Base-by-base conservation (phyloP, 352 stramenopile genomes). In the Phytophthora kernoviae region DNA sequence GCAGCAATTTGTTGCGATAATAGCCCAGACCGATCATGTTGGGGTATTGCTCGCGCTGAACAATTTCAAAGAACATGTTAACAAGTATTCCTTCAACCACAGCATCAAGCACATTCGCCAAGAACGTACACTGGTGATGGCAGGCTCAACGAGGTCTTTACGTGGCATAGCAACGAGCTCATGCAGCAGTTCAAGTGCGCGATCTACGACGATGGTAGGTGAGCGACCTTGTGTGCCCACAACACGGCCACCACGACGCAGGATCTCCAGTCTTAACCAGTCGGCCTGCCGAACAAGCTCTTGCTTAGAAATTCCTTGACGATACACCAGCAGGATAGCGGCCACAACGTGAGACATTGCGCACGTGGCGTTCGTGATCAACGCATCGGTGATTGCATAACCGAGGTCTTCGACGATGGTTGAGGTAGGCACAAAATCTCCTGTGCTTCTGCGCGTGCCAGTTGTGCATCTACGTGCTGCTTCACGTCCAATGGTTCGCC, bases 21-120 rank as follows among this genome's bases (percentile, higher is more conserved):
- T 93, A 92, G 10, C 86, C 86, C 2, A 95, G 69, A 3, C 84
- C 84, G 57, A 95, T 93, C 80, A 93, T 91, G 68, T 95, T 95
- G 12, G 70, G 68, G 59, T 93, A 93, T 68, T 91, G 77, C 41
- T 93, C 86, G 7, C 81, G 76, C 82, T 91, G 45, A 59, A 47
- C 33, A 55, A 5, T 62, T 27, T 24, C 43, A 68, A n/a, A 46
- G 48, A 14, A 42, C 21, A 40, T 18, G 37, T 17, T 39, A 27
- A 54, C 18, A 50, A 1, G 62, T 66, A 2, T 54, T 33, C 62
- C 47, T 60, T 46, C 30, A 53, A 39, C 5, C 20, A 46, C 17
- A 50, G 33, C n/a, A 17, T 41, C 18, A 17, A 5, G 37, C 18
- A 58, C 18, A 11, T 47, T 44, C 24, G 32, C 34, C 26, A 30